A percentile compares a stretch with the other conserved stretches of the same genome.
Conservation (phyloP, 768 basidiomycete genomes). For the Filobasidium wieringae region DNA sequence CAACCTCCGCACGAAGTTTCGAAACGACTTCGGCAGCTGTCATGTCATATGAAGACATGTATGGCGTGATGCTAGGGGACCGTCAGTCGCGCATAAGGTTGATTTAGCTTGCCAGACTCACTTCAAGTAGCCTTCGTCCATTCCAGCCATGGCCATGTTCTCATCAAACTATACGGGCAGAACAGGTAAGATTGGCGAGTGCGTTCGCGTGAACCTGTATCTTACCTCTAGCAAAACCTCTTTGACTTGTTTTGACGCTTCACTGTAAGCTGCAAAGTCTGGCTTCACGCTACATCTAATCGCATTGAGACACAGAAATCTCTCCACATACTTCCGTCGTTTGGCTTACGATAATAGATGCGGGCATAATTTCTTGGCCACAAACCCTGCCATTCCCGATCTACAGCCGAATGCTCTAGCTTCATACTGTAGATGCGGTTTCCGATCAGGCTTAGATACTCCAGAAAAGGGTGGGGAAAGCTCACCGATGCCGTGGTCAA, state of each 20-base stretch:
- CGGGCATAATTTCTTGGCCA: constrained; percentile 88
- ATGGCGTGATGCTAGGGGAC: constrained; percentile 59
- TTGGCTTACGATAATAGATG: constrained; percentile 53
- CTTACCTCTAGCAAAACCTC: constrained; percentile 46
- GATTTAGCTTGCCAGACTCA: constrained; percentile 37
- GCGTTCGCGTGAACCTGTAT: neutral
- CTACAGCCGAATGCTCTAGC: constrained; percentile 81
- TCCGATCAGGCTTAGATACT: neutral
- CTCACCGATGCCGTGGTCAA: constrained; percentile 57
- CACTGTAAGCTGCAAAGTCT: constrained; percentile 33
- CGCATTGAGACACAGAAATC: neutral
- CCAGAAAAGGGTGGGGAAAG: neutral
- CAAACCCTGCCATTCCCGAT: constrained; percentile 93
- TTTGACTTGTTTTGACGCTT: constrained; percentile 50
- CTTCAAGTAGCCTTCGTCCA: constrained; percentile 90
- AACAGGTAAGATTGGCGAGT: neutral
- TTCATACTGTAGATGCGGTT: constrained; percentile 51
- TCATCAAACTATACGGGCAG: constrained; percentile 25
- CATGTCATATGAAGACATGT: constrained; percentile 58
- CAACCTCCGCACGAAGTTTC: constrained; percentile 60
- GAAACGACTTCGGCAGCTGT: constrained; percentile 62
- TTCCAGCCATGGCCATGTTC: constrained; percentile 49
- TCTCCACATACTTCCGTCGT: too few relatives aligned
- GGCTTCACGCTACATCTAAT: constrained; percentile 14
- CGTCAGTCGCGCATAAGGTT: neutral